Percentiles rank a stretch among this genome's conserved stretches.
Evolutionary conservation across 768 basidiomycete genomes (phyloP).

Genomic region (Xerocomellus dryophilus): DNA sequence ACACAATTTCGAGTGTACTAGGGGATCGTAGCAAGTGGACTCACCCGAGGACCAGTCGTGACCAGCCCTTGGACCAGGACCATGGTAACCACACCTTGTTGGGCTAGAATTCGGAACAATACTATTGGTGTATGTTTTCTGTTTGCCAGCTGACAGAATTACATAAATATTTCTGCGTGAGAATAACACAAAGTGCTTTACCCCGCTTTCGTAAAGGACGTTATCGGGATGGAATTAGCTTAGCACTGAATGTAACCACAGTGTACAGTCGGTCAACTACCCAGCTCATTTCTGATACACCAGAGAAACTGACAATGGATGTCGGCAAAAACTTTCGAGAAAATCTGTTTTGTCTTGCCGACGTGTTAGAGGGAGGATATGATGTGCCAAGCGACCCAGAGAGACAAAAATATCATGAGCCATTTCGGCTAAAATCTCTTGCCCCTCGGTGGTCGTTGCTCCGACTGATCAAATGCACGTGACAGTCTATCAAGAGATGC

Average conservation of each 20-base stretch:
- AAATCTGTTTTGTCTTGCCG: not conserved
- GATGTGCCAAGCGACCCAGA: not conserved
- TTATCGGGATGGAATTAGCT: constrained; percentile 5
- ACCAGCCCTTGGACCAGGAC: not conserved
- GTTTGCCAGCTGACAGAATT: not conserved
- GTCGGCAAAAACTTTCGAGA: not conserved
- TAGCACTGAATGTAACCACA: not conserved
- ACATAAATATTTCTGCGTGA: not conserved
- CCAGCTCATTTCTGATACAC: not conserved
- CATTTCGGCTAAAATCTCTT: not conserved
- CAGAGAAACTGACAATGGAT: not conserved
- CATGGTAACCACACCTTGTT: not conserved
- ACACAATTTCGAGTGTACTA: not conserved
- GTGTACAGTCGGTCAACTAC: constrained; percentile 1
- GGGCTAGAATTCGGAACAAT: constrained; percentile 5
- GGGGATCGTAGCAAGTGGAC: not conserved
- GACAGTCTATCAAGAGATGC: constrained; percentile 21
- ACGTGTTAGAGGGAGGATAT: not conserved
- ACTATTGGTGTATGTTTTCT: not conserved
- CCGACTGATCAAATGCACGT: constrained; percentile 12
- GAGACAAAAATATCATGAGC: not conserved
- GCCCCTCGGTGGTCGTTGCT: not conserved
- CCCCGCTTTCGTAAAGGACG: constrained; percentile 20
- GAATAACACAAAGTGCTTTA: constrained; percentile 25
- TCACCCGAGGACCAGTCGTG: not conserved